Base-by-base conservation (phyloP, 1,139 yeast species). In the Magnusiomyces suaveolens region DNA sequence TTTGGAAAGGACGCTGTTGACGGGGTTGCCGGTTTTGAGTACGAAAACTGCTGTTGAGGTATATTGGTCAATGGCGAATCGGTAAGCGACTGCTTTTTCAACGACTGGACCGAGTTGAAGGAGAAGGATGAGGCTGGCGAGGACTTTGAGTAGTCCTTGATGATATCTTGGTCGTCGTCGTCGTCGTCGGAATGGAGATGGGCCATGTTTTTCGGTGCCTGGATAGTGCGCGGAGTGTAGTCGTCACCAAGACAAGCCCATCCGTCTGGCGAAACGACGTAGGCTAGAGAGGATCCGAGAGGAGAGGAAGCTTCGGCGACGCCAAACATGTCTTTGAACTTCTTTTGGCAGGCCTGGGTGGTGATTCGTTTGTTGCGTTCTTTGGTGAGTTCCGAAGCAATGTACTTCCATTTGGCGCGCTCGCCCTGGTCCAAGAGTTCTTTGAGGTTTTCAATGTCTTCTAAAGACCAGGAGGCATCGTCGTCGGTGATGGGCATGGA, bases 261-360 rank as follows among this genome's bases (percentile, higher is more conserved):
- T 12, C 75, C 72, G 25, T 68, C 63, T 16, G 72, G 71, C 18
- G 64, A 61, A 1, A 73, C 72, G 0, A 72, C 72, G 57, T 74
- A 74, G 50, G 73, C 67, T 44, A 74, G 60, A 52, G 74, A 68
- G 1, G 74, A 66, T 12, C 72, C 74, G 50, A 74, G 60, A 1
- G 63, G 54, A 1, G 75, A 72, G 3, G 70, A 60, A 2, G 67
- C 62, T 51, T 72, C 75, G 6, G 75, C 73, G 2, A 69, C 68
- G 2, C 75, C 75, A 63, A 73, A 74, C 65, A 74, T 57, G 50
- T 72, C 75, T 54, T 70, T 69, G 54, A 72, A 72, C 61, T 73
- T 74, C 56, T 68, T 71, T 48, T 66, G 68, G 59, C 77, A 74
- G 0, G 76, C 75, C 6, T 67, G 57, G 1, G 73, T 65, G 1